phyloP scores from a whole-genome alignment of 805 yeast species.

The Candida namnaoensis region DNA sequence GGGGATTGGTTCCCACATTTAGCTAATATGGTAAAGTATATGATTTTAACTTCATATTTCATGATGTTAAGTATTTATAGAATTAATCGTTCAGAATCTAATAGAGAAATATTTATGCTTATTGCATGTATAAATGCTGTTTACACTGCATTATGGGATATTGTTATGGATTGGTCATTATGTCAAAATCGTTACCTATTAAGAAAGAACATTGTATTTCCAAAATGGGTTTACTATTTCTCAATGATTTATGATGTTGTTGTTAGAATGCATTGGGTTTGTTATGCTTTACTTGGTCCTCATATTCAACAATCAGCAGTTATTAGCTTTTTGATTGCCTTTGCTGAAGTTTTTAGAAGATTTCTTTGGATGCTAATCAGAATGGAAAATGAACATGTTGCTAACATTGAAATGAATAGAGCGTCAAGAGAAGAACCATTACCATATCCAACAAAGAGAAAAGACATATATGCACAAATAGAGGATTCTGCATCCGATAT shows the following conservation, averaged over 20 bases:
- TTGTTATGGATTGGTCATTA: constrained; percentile 94
- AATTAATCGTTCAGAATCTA: constrained; percentile 31
- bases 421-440: constrained; percentile 84
- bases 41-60: constrained; percentile 57
- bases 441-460: constrained; percentile 55
- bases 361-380: constrained; percentile 87
- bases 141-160: constrained; percentile 74
- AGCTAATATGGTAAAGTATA: constrained; percentile 78
- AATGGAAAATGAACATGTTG: constrained; percentile 93
- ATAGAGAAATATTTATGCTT: constrained; percentile 53
- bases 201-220: constrained; percentile 66
- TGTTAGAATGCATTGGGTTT: constrained; percentile 85
- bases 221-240: constrained; percentile 51
- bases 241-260: constrained; percentile 70
- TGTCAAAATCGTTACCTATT: constrained; percentile 57
- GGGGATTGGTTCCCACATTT: constrained; percentile 96
- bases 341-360: constrained; percentile 77
- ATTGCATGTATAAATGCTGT: constrained; percentile 71
- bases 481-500: too few species aligned
- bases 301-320: constrained; percentile 84
- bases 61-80: constrained; percentile 72
- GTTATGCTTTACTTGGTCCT: constrained; percentile 68
- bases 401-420: constrained; percentile 76
- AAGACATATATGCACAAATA: constrained; percentile 17
- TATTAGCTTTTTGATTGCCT: constrained; percentile 74